These are phyloP conservation scores for Nannochloris sp. DNA, from an alignment of 139 green algal genomes.

Conservation along the genomic window DNA sequence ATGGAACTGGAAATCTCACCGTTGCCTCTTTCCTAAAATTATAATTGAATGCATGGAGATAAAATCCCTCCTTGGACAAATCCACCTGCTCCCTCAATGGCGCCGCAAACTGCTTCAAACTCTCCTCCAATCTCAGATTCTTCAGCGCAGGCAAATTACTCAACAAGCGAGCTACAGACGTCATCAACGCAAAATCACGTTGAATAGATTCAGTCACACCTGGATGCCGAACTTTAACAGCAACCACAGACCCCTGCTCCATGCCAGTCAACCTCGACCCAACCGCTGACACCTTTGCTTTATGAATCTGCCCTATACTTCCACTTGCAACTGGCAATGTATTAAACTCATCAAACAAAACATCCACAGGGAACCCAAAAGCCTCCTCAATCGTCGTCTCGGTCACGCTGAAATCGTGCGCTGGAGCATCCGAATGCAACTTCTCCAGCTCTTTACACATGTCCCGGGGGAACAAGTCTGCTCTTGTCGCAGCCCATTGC, in stretches of 20 bases:
- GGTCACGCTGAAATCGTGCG: constrained; percentile 35
- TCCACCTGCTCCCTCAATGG: constrained; percentile 95
- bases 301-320: constrained; percentile 87
- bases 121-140: constrained; percentile 77
- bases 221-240: constrained; percentile 90
- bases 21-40: constrained; percentile 74
- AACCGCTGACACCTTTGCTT: constrained; percentile 50
- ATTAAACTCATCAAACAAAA: constrained; percentile 87
- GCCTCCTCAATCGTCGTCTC: constrained; percentile 25
- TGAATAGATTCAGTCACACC: constrained; percentile 74
- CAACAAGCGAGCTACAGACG: constrained; percentile 52
- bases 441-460: constrained; percentile 70
- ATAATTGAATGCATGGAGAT: constrained; percentile 87
- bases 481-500: constrained; percentile 86
- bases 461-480: constrained; percentile 89
- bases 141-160: constrained; percentile 40
- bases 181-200: constrained; percentile 92
- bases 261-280: constrained; percentile 41
- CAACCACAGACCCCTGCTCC: constrained; percentile 53
- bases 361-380: constrained; percentile 60
- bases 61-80: constrained; percentile 73
- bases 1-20: constrained; percentile 80
- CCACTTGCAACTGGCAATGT: constrained; percentile 73
- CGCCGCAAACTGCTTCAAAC: constrained; percentile 87
- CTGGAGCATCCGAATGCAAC: constrained; percentile 57